A percentile compares a stretch with the other conserved stretches of the same genome.
phyloP scores from a whole-genome alignment of 306 rosid species.

The Prosopis cineraria region DNA sequence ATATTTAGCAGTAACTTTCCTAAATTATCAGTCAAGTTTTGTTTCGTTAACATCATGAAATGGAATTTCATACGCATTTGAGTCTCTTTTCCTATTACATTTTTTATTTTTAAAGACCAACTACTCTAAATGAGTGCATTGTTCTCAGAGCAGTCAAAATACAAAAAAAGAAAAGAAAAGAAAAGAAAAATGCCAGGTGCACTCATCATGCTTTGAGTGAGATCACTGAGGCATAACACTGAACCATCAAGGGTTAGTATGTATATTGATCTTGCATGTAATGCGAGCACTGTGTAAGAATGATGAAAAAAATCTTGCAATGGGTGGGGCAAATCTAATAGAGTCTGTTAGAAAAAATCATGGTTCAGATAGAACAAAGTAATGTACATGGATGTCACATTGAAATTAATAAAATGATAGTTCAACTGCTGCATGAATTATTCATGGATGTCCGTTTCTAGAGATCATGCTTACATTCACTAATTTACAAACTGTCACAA shows the following conservation, averaged over 20 bases:
- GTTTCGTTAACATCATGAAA: neutral
- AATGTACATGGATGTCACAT: neutral
- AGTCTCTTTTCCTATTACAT: neutral
- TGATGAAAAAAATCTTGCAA: neutral
- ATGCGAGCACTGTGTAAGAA: neutral
- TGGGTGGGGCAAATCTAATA: neutral
- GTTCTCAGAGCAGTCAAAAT: neutral
- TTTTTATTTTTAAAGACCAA: slow-evolving; percentile 1
- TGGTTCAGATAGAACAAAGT: neutral
- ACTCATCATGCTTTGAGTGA: slow-evolving; percentile 6
- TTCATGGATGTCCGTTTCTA: neutral
- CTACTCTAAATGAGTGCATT: slow-evolving; percentile 11
- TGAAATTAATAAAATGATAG: neutral
- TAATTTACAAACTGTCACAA: neutral
- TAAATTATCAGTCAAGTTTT: neutral
- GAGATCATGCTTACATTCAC: neutral
- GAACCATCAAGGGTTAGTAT: neutral
- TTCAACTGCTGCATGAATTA: neutral
- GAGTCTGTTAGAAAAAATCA: no score
- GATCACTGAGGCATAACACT: neutral
- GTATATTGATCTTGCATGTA: neutral
- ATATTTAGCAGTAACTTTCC: neutral
- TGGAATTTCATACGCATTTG: neutral
- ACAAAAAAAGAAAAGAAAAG: no score
- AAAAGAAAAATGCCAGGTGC: neutral